These are phyloP conservation scores for Botrytis paeoniae DNA, from an alignment of 2,329 filamentous ascomycete genomes.

Conservation along the genomic window DNA sequence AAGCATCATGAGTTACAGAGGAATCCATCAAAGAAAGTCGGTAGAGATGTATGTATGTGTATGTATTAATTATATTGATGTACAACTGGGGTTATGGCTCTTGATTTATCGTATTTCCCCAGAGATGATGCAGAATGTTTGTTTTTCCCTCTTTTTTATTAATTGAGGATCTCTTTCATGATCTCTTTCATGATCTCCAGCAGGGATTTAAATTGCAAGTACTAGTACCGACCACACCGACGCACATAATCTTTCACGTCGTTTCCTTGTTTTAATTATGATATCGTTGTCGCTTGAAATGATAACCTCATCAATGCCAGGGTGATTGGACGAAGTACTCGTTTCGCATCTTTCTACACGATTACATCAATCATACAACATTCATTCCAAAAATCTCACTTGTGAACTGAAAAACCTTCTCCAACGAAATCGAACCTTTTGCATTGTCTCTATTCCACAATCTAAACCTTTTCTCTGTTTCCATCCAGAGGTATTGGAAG, in stretches of 20 bases:
- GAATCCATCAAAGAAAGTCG: neutral
- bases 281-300: neutral
- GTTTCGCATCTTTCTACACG: neutral
- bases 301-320: neutral
- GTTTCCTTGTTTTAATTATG: neutral
- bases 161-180: neutral
- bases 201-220: conserved; percentile 6
- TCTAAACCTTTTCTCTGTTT: neutral
- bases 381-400: neutral
- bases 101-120: neutral
- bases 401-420: no score
- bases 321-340: neutral
- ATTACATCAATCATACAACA: neutral
- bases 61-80: neutral
- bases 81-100: neutral
- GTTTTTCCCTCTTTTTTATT: neutral
- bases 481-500: neutral
- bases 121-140: neutral
- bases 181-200: conserved; percentile 10
- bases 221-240: neutral
- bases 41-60: neutral
- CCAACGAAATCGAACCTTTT: neutral
- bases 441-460: neutral
- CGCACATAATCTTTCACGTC: neutral
- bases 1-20: neutral